Base-by-base conservation (phyloP, 768 basidiomycete species). In the Suillus tomentosus region DNA sequence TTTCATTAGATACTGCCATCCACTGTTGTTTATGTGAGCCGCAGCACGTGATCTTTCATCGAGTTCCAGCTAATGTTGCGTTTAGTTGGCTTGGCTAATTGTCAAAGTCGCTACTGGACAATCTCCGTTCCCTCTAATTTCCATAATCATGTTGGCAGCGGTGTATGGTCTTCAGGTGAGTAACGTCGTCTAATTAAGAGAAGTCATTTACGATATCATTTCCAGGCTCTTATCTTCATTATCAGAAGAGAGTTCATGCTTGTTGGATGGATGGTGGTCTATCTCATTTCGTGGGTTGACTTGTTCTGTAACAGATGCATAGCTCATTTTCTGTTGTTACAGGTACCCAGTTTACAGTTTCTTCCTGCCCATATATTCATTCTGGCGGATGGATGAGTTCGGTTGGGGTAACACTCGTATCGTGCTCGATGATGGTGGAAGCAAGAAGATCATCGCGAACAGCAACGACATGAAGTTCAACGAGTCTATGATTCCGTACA, bases 371-470 rank as follows among this genome's bases (percentile, higher is more conserved):
- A 63, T 89, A 15, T 89, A 89, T 73, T 87, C 88, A 6, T 89
- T 89, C 82, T 89, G 88, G 88, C 83, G 84, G 67, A 88, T 89
- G 87, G 88, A 89, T 68, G 88, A 89, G 70, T 90, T 89, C 74
- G 82, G 84, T 72, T 88, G 85, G 85, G 83, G 86, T 79, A 85
- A 81, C 71, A 86, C 85, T 34, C 86, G 87, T 74, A 67, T 87
- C 42, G 87, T 89, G 55, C 82, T 88, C 37, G 87, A 88, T 45
- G 88, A 89, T 71, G 88, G 89, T 59, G 82, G 80, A 67, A 81
- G 81, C 71, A 89, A 89, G 81, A 89, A 85, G 73, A 79, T 89
- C 58, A 74, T 88, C 57, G 54, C 19, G 17, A 69, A 67, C 5
- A 83, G 79, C 57, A 86, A 85, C 58, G 90, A 90, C 31, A 88